These are phyloP conservation scores for Leccinum variicolor DNA, from an alignment of 768 basidiomycete species.

Conservation along the genomic window DNA sequence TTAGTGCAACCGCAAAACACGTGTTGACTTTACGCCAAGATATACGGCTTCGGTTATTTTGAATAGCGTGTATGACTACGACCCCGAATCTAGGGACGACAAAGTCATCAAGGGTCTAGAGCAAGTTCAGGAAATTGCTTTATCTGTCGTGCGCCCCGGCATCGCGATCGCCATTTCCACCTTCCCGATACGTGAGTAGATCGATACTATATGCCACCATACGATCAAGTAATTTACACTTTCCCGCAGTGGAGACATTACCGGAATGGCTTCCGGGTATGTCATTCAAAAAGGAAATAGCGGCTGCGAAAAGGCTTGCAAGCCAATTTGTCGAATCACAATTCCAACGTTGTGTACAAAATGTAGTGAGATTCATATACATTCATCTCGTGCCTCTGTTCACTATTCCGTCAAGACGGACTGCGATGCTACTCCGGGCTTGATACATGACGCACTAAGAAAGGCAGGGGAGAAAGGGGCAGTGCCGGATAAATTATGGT, in stretches of 20 bases:
- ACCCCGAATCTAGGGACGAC: constrained; percentile 9
- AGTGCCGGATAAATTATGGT: not conserved
- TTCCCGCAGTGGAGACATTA: not conserved
- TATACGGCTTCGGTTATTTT: constrained; percentile 15
- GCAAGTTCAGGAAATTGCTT: not conserved
- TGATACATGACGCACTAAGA: constrained; percentile 8
- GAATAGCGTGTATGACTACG: constrained; percentile 15
- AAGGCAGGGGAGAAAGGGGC: not conserved
- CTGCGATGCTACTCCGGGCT: not conserved
- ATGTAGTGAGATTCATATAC: not conserved
- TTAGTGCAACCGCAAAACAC: not conserved
- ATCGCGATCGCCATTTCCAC: not conserved
- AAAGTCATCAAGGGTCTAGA: not conserved
- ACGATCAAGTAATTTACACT: not conserved
- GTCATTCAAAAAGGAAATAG: constrained; percentile 7
- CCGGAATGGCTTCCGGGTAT: constrained; percentile 14
- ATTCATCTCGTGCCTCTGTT: not conserved
- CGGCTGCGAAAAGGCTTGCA: not conserved
- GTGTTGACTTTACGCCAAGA: not conserved
- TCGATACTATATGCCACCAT: not conserved
- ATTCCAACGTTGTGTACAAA: constrained; percentile 3
- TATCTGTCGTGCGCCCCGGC: not conserved
- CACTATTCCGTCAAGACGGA: not conserved
- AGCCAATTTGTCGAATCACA: constrained; percentile 3
- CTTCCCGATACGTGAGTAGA: constrained; percentile 7